phyloP scores from a whole-genome alignment of 805 yeast genomes.

The Nakazawaea ernobii region DNA sequence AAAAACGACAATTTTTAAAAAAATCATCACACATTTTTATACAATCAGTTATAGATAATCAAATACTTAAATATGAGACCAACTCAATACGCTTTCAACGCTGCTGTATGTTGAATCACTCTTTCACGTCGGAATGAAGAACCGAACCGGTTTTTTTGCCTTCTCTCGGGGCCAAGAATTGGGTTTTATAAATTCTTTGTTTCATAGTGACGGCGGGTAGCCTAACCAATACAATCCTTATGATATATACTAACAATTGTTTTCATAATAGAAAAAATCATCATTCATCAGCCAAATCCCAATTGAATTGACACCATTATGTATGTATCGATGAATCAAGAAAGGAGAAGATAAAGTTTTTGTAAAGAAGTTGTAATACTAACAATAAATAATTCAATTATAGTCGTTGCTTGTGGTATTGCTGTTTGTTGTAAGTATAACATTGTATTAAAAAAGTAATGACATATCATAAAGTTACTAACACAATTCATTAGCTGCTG shows the following conservation, averaged over 20 bases:
- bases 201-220: too few relatives aligned
- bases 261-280: conserved; percentile 13
- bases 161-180: not conserved
- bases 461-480: not conserved
- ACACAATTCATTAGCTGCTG: conserved; percentile 26
- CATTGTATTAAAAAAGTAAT: not conserved
- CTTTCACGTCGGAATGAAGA: not conserved
- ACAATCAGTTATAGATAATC: not conserved
- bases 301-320: conserved; percentile 54
- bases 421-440: conserved; percentile 29
- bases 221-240: not conserved
- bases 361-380: not conserved
- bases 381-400: not conserved
- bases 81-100: conserved; percentile 37
- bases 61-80: conserved; percentile 38
- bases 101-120: conserved; percentile 35
- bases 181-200: conserved; percentile 6
- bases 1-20: too few relatives aligned
- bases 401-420: conserved; percentile 45
- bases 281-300: conserved; percentile 31
- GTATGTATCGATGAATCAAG: conserved; percentile 8
- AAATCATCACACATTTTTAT: too few relatives aligned
- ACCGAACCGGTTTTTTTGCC: not conserved
- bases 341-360: too few relatives aligned
- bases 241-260: not conserved